Evolutionary conservation across 495 filamentous ascomycete genomes (phyloP).

Genomic region (Penicillium bovifimosum): DNA sequence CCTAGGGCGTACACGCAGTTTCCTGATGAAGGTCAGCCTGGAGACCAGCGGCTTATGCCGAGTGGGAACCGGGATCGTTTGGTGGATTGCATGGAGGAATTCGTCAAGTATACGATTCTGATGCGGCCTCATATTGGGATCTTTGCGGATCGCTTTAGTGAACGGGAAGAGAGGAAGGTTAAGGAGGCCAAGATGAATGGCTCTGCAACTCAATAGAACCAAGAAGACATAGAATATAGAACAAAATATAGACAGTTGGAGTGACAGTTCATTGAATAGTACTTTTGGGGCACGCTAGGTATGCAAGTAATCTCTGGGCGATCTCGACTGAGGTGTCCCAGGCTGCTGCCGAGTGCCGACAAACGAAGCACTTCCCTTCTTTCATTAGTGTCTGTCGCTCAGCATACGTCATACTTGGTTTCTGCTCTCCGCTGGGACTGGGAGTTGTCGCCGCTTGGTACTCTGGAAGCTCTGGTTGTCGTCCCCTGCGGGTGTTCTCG

Average conservation of each 20-base stretch:
- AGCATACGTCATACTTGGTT: no score
- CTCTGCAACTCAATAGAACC: background rate
- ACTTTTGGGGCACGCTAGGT: background rate
- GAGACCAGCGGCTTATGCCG: conserved; percentile 49
- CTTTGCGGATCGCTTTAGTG: conserved; percentile 63
- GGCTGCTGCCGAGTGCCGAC: no score
- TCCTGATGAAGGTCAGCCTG: conserved; percentile 47
- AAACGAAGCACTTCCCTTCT: no score
- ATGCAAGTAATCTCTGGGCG: background rate
- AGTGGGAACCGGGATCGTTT: conserved; percentile 61
- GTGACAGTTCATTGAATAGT: background rate
- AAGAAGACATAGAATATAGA: background rate
- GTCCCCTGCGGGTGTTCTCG: no score
- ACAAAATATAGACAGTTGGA: background rate
- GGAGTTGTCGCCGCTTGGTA: no score
- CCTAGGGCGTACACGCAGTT: conserved; percentile 64
- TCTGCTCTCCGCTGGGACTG: no score
- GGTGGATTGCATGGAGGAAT: conserved; percentile 75
- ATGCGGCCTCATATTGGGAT: conserved; percentile 58
- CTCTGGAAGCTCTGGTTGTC: no score
- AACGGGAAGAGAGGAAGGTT: conserved; percentile 35
- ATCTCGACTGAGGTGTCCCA: no score
- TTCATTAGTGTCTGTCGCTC: no score
- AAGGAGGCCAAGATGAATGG: conserved; percentile 14
- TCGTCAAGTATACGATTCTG: conserved; percentile 67